Evolutionary conservation across 2,329 filamentous ascomycete genomes (phyloP).

Genomic region (Fusarium continuum): DNA sequence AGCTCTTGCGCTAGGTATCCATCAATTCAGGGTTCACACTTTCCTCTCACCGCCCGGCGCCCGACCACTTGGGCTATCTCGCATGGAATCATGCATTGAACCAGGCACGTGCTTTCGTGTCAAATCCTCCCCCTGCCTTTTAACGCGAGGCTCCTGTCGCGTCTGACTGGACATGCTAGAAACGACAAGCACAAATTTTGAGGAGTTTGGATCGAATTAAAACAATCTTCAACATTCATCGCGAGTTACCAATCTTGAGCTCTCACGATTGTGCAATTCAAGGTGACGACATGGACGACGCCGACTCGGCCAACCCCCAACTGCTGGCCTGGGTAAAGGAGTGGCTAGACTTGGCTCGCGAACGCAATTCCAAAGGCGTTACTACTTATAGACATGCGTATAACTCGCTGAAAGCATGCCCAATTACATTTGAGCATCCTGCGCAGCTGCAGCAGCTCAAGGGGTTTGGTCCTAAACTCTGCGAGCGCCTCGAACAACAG

Average conservation of each 20-base stretch:
- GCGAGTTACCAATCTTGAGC: background rate
- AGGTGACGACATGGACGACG: slow-evolving; percentile 45
- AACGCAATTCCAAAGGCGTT: slow-evolving; percentile 74
- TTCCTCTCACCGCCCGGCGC: slow-evolving; percentile 15
- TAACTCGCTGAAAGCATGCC: slow-evolving; percentile 78
- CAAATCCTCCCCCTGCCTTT: background rate
- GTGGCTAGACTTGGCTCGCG: slow-evolving; percentile 75
- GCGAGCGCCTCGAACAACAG: slow-evolving; percentile 71
- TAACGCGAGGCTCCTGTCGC: slow-evolving; percentile 18
- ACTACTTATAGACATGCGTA: slow-evolving; percentile 81
- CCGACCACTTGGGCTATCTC: background rate
- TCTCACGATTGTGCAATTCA: background rate
- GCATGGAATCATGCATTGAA: background rate
- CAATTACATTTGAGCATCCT: slow-evolving; percentile 75
- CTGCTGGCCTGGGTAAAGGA: slow-evolving; percentile 79
- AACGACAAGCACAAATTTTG: background rate
- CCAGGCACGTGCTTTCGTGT: slow-evolving; percentile 41
- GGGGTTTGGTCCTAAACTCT: slow-evolving; percentile 77
- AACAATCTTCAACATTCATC: background rate
- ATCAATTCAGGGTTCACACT: background rate
- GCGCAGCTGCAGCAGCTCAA: slow-evolving; percentile 77
- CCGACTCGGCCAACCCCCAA: slow-evolving; percentile 72
- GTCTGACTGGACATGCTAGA: slow-evolving; percentile 8
- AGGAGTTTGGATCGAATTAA: background rate
- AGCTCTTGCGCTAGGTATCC: too few relatives aligned